phyloP scores from a whole-genome alignment of 345 rosid genomes.

The Hypericum perforatum region DNA sequence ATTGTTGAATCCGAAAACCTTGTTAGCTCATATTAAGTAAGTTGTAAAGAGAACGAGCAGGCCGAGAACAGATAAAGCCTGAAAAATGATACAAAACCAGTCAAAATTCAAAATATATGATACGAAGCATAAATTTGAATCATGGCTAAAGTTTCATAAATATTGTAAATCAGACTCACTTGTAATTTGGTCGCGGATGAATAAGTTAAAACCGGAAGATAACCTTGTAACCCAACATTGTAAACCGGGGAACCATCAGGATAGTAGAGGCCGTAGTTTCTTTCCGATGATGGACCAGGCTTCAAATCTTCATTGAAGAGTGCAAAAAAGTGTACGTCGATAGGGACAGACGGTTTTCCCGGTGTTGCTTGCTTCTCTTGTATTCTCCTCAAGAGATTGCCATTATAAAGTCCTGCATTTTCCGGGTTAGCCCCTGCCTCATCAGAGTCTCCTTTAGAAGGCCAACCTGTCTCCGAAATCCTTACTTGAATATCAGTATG shows the following conservation, averaged over 20 bases:
- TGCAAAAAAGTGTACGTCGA: constrained; percentile 70
- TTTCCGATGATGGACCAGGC: constrained; percentile 79
- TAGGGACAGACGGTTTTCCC: constrained; percentile 54
- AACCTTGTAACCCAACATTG: constrained; percentile 51
- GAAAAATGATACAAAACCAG: constrained; percentile 17
- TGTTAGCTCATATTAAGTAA: constrained; percentile 11
- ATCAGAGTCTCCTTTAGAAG: constrained; percentile 63
- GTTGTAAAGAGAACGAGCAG: constrained; percentile 20
- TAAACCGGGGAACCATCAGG: constrained; percentile 84
- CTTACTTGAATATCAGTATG: constrained; percentile 47
- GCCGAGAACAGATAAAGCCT: constrained; percentile 28
- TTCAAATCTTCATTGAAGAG: constrained; percentile 85
- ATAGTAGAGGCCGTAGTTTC: constrained; percentile 79
- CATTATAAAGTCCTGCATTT: constrained; percentile 68
- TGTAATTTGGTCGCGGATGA: constrained; percentile 31
- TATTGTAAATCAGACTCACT: constrained; percentile 23
- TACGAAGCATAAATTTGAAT: constrained; percentile 1
- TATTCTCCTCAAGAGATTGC: constrained; percentile 46
- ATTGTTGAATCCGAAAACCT: background rate
- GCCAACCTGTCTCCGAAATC: constrained; percentile 99
- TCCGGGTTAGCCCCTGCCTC: constrained; percentile 72
- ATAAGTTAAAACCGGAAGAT: constrained; percentile 41
- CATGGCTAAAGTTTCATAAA: background rate
- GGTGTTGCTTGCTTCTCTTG: constrained; percentile 63
- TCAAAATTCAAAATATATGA: background rate